phyloP scores from a whole-genome alignment of 2,329 filamentous ascomycete species.

The Aspergillus sp. region DNA sequence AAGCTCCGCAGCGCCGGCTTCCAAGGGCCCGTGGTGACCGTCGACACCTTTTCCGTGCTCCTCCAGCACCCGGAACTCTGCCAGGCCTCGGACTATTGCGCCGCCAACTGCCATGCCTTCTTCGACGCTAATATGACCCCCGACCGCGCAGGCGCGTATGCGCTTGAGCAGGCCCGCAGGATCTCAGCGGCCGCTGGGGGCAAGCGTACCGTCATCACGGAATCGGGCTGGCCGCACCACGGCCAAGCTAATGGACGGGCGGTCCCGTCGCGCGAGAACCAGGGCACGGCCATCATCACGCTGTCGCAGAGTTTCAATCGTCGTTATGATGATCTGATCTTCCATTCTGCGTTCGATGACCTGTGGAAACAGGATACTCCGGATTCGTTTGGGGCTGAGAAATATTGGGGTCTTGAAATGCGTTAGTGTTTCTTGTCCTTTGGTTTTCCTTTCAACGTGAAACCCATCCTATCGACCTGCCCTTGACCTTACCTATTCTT shows the following conservation, averaged over 20 bases:
- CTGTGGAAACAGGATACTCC: slow-evolving; percentile 69
- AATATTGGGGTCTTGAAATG: slow-evolving; percentile 67
- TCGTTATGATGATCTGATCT: slow-evolving; percentile 50
- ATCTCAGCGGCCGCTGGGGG: slow-evolving; percentile 50
- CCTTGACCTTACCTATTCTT: not conserved
- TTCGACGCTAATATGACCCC: slow-evolving; percentile 68
- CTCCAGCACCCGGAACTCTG: slow-evolving; percentile 68
- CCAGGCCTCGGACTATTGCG: slow-evolving; percentile 71
- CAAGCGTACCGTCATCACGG: slow-evolving; percentile 71
- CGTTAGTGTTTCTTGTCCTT: slow-evolving; percentile 2
- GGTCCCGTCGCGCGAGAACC: slow-evolving; percentile 67
- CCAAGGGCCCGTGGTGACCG: slow-evolving; percentile 70
- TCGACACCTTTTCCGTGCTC: slow-evolving; percentile 75
- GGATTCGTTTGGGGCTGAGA: slow-evolving; percentile 68
- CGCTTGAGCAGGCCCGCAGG: slow-evolving; percentile 54
- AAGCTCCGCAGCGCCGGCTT: slow-evolving; percentile 65
- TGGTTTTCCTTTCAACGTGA: not conserved
- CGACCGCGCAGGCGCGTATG: slow-evolving; percentile 65
- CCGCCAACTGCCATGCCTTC: slow-evolving; percentile 81
- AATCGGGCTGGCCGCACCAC: slow-evolving; percentile 79
- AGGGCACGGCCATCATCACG: slow-evolving; percentile 63
- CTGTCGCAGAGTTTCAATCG: slow-evolving; percentile 60
- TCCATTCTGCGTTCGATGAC: slow-evolving; percentile 80
- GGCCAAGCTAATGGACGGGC: slow-evolving; percentile 66
- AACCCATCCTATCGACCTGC: no score